These are phyloP conservation scores for Skeletonema costatum DNA, from an alignment of 108 stramenopile genomes.

Conservation along the genomic window DNA sequence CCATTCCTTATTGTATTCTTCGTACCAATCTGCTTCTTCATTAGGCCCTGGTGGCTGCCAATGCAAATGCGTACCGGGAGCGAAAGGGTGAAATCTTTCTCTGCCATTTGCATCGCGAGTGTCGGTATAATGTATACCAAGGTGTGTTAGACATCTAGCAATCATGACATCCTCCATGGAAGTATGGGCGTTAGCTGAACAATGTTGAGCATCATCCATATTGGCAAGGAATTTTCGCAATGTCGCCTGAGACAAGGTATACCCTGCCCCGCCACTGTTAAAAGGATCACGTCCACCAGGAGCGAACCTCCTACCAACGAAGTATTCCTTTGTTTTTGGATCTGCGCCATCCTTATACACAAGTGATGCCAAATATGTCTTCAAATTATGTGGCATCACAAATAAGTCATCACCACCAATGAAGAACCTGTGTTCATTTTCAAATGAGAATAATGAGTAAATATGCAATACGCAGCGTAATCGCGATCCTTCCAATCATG, in stretches of 20 bases:
- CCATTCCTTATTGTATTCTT: slow-evolving; percentile 75
- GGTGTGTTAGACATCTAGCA: slow-evolving; percentile 45
- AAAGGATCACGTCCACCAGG: slow-evolving; percentile 56
- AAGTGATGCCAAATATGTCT: slow-evolving; percentile 59
- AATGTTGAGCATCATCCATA: slow-evolving; percentile 52
- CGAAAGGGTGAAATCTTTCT: slow-evolving; percentile 83
- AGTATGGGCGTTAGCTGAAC: slow-evolving; percentile 48
- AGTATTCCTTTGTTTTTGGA: slow-evolving; percentile 58
- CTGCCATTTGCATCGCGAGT: slow-evolving; percentile 68
- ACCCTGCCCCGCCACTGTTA: slow-evolving; percentile 83
- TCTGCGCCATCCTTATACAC: slow-evolving; percentile 37
- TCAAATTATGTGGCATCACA: slow-evolving; percentile 87
- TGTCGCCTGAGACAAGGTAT: slow-evolving; percentile 56
- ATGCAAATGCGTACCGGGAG: slow-evolving; percentile 64
- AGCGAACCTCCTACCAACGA: slow-evolving; percentile 76
- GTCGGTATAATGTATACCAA: slow-evolving; percentile 57
- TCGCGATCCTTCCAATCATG: background rate
- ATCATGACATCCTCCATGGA: slow-evolving; percentile 73
- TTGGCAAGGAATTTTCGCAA: slow-evolving; percentile 39
- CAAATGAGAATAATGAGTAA: background rate
- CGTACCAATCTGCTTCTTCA: slow-evolving; percentile 64
- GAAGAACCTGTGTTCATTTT: slow-evolving; percentile 57
- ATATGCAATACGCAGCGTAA: background rate
- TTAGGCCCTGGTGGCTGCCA: slow-evolving; percentile 43
- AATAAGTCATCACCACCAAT: slow-evolving; percentile 94